Base-by-base conservation (phyloP, 768 basidiomycete genomes). In the Boletus patriciae region DNA sequence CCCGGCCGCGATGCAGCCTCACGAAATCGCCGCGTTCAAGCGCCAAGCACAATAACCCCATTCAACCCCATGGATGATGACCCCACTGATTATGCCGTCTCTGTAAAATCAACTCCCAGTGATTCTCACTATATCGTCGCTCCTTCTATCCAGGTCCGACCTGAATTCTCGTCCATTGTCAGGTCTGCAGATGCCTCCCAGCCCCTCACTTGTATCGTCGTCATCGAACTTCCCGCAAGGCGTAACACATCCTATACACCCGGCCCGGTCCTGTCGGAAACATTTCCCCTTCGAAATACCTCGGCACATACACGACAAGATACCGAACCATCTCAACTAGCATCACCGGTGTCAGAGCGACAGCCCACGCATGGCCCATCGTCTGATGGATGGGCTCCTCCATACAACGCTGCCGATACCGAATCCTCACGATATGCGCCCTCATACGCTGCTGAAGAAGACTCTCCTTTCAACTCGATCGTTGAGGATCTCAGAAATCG, bases 111-210 rank as follows among this genome's bases (percentile, higher is more conserved):
- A 21, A 69, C 67, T 25, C 73, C 74, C 47, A 71, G 69, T 52
- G 80, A 85, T 54, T 70, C 80, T 23, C 78, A 81, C 55, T 92
- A 90, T 67, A 83, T 98, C 61, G 88, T 97, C 67, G 86, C 94
- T 1, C 97, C 97, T 8, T 86, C 88, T 25, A 97, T 99, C 67
- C 90, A 92, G 70, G 92, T 98, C 66, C 86, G 94, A 43, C 86
- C 96, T 7, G 97, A 99, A 74, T 95, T 93, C 69, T 80, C 90
- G 0, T 87, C 87, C 19, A 80, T 98, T 34, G 82, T 89, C 12
- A 83, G 93, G 52, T 83, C 83, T 42, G 77, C 70, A 56, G 84
- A 88, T 60, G 62, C 80, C 34, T 91, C 83, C 62, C 92, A 96
- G 71, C 89, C 92, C 1, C 76, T 98, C 60, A 97, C 96, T 11